Base-by-base conservation (phyloP, 441 rosid genomes). In the Breynia disticha region DNA sequence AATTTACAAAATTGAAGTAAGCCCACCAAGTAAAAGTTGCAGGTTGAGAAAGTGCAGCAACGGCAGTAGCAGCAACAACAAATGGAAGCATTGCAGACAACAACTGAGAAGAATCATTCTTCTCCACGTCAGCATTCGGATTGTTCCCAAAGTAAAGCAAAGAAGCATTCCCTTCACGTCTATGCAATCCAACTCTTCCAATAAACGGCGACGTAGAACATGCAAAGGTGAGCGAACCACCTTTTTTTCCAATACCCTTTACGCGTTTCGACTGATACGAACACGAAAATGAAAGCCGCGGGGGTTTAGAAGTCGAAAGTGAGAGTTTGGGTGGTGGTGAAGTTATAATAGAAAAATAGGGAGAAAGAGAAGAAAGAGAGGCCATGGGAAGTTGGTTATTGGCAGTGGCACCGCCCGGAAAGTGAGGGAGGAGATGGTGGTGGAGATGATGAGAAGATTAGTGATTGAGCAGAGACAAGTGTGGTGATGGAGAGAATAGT, bases 11-110 rank as follows among this genome's bases (percentile, higher is more conserved):
- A 2, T 39, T 39, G 11, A 39, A 39, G 9, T 0, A 41, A 3
- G 13, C 74, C 22, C 44, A 84, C 96, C 96, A 90, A 17, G 90
- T 85, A 66, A 87, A 91, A 64, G 86, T 72, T 16, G 90, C 54
- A 2, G 98, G 98, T 47, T 76, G 83, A 32, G 79, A 68, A 47
- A 90, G 96, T 54, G 98, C 96, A 44, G 88, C 88, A 32, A 85
- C 68, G 41, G 96, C 96, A 13, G 95, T 87, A 17, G 71, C 74
- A 51, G 86, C 93, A 28, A 91, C 95, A 7, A 87, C 94, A 49
- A 90, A 87, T 0, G 98, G 98, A 59, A 91, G 96, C 90, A 91
- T 59, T 59, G 89, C 94, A 7, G 98, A 87, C 59, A 88, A 63
- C 52, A 74, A 37, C 81, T 85, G 90, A 52, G 96, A 80, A 1